Conservation (phyloP, 495 filamentous ascomycete species). For the Geoglossum glabrum region DNA sequence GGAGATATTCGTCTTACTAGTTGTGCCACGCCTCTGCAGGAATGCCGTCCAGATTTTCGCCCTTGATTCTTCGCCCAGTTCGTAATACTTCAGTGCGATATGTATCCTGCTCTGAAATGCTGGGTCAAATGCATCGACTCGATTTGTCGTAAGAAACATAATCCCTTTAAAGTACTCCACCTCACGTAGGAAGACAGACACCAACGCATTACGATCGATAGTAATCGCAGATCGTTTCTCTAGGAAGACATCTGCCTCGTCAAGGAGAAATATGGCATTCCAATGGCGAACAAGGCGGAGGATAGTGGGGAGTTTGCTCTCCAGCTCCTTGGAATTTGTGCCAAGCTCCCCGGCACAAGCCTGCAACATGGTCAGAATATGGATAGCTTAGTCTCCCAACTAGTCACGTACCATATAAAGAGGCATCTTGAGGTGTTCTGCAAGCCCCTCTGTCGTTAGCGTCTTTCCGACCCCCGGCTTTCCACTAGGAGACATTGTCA, state of each 20-base stretch:
- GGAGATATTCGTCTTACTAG: not conserved
- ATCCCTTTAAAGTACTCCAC: constrained; percentile 32
- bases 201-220: not conserved
- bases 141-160: constrained; percentile 33
- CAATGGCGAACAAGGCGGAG: not conserved
- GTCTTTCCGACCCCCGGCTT: not conserved
- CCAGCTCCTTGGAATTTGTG: not conserved
- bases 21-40: not conserved
- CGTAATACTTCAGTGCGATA: constrained; percentile 19
- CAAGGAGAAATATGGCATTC: constrained; percentile 1
- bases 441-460: not conserved
- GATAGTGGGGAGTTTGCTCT: not conserved
- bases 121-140: constrained; percentile 25
- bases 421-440: not conserved
- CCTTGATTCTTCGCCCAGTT: not conserved
- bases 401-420: not conserved
- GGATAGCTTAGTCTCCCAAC: not conserved
- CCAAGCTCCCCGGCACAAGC: not conserved
- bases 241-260: not conserved
- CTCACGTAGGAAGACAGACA: constrained; percentile 24
- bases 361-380: not conserved
- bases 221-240: not conserved
- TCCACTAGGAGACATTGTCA: not conserved
- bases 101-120: constrained; percentile 31
- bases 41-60: not conserved